Percentiles rank a stretch among this genome's conserved stretches.
Conservation (phyloP, 768 basidiomycete species). For the Hortiboletus flavorubellus region DNA sequence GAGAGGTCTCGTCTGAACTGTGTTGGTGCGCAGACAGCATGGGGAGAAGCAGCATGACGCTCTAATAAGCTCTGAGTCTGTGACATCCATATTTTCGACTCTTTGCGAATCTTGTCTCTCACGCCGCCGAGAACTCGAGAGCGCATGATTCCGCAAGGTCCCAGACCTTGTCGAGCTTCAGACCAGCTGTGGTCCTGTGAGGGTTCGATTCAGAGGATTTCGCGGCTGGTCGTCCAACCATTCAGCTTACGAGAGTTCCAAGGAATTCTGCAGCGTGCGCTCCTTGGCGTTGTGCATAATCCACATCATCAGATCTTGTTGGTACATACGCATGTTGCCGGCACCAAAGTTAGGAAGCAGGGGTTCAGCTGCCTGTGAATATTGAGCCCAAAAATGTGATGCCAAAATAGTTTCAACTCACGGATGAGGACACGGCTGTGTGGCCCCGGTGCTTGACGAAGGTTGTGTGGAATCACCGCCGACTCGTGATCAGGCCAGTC, state of each 20-base stretch:
- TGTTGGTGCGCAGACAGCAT: no score
- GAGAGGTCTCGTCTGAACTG: no score
- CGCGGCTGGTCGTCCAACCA: not conserved
- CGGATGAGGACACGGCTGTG: constrained; percentile 33
- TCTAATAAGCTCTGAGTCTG: no score
- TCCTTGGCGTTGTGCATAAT: constrained; percentile 32
- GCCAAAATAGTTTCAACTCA: constrained; percentile 10
- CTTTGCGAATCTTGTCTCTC: not conserved
- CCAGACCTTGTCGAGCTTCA: constrained; percentile 32
- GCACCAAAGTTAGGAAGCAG: constrained; percentile 33
- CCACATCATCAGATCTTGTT: constrained; percentile 32
- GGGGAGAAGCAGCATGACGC: no score
- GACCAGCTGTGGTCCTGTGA: constrained; percentile 21
- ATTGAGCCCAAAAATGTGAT: not conserved
- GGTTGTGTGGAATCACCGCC: constrained; percentile 25
- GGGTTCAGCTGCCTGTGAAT: constrained; percentile 32
- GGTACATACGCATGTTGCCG: constrained; percentile 28
- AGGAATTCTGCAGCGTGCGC: constrained; percentile 28
- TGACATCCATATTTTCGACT: no score
- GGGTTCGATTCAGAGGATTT: not conserved
- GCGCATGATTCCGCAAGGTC: constrained; percentile 27
- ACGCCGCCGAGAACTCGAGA: constrained; percentile 26
- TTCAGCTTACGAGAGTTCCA: constrained; percentile 28
- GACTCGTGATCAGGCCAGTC: constrained; percentile 33
- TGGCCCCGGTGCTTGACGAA: constrained; percentile 30